Base-by-base conservation (phyloP, 805 yeast genomes). In the Candida patagonica region DNA sequence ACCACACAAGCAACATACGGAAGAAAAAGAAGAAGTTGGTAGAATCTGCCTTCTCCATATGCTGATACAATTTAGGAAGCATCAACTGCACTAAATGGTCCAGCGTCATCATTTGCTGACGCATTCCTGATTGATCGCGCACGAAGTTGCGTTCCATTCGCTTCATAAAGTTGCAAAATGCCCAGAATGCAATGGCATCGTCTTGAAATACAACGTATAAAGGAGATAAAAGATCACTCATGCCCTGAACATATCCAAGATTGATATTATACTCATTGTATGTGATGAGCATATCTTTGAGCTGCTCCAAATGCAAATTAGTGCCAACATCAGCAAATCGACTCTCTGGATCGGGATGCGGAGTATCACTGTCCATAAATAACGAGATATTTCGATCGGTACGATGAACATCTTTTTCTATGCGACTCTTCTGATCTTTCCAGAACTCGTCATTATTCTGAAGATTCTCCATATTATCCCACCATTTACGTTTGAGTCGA, bases 241-340 rank as follows among this genome's bases (percentile, higher is more conserved):
- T 92, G 1, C 99, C 99, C 63, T 92, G 99, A 15, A 92, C 95
- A 54, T 92, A 92, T 1, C 98, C 98, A 49, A 92, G 62, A 49
- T 86, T 80, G 34, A 66, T 68, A 58, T 92, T 88, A 57, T 78
- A 71, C 59, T 83, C 87, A 57, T 92, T 89, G 54, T 81, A 89
- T 0, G 96, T 84, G 42, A 87, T 68, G 29, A 92, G 66, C 45
- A 92, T 81, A 50, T 82, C 87, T 49, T 85, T 72, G 63, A 92
- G 62, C 38, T 64, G 71, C 44, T 74, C 68, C 43, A 92, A 65
- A 59, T 92, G 87, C 8, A 84, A 79, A 56, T 92, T 92, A 31
- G 94, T 78, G 21, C 75, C 73, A 38, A 78, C 70, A 37, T 73
- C 71, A 37, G 80, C 82, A 53, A 71, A 69, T 16, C 76, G 73